phyloP scores from a whole-genome alignment of 176 grass and related monocot genomes.

The Pontederia crassipes region DNA sequence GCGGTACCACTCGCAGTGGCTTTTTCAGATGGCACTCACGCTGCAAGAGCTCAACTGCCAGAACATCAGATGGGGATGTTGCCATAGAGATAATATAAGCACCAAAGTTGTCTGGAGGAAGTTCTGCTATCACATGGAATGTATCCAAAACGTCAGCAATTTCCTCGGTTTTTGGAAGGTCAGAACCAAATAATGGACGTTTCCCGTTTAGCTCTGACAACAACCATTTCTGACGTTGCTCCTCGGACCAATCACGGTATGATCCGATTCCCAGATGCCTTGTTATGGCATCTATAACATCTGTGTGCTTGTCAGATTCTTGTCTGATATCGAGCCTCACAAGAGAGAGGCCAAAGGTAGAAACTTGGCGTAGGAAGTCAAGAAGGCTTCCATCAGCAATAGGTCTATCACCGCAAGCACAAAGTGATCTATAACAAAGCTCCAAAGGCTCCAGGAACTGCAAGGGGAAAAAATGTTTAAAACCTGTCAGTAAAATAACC shows the following conservation, averaged over 20 bases:
- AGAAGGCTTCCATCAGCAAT: slow-evolving; percentile 92
- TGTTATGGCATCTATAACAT: slow-evolving; percentile 80
- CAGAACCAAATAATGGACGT: slow-evolving; percentile 69
- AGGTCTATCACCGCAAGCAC: slow-evolving; percentile 62
- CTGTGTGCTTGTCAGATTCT: slow-evolving; percentile 85
- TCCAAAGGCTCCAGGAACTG: slow-evolving; percentile 86
- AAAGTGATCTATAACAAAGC: slow-evolving; percentile 85
- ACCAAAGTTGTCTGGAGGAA: slow-evolving; percentile 82
- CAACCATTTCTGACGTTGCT: slow-evolving; percentile 84
- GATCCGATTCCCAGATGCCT: slow-evolving; percentile 63
- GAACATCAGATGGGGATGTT: slow-evolving; percentile 83
- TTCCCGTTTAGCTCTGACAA: slow-evolving; percentile 85
- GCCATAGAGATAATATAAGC: slow-evolving; percentile 98
- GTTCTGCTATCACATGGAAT: slow-evolving; percentile 79
- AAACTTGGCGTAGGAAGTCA: slow-evolving; percentile 85
- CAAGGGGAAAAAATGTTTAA: not conserved
- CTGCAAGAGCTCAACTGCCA: slow-evolving; percentile 87
- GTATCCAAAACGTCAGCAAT: slow-evolving; percentile 79
- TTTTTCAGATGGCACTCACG: slow-evolving; percentile 82
- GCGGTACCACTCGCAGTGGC: slow-evolving; percentile 69
- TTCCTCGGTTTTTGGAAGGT: slow-evolving; percentile 76
- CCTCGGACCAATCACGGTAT: slow-evolving; percentile 81
- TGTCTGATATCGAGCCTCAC: slow-evolving; percentile 95
- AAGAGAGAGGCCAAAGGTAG: slow-evolving; percentile 82
- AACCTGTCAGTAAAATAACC: slow-evolving; percentile 12